These are phyloP conservation scores for Trypanosomatidae sp. DNA, from an alignment of 208 protist genomes.

Conservation along the genomic window DNA sequence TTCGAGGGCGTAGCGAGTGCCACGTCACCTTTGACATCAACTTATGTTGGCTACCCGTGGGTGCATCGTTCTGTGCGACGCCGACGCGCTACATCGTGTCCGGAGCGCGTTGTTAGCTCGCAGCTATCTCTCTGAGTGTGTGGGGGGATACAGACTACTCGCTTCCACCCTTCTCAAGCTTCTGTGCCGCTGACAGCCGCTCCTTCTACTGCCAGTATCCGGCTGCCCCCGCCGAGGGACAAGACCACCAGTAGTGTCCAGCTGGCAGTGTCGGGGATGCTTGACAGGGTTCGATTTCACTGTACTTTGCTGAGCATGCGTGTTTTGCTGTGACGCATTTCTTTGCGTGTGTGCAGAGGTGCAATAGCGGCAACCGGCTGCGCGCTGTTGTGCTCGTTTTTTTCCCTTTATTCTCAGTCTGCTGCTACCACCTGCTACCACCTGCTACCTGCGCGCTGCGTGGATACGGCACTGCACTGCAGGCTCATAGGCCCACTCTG, in stretches of 20 bases:
- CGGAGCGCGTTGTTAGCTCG: conserved; percentile 9
- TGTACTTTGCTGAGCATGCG: not conserved
- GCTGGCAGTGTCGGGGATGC: not conserved
- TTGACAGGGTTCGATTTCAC: not conserved
- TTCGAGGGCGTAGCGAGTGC: not conserved
- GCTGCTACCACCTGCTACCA: not conserved
- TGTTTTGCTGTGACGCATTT: not conserved
- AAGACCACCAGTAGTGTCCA: not conserved
- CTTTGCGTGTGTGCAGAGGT: not conserved
- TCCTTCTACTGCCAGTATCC: conserved; percentile 7
- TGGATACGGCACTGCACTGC: not conserved
- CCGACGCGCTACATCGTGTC: conserved; percentile 12
- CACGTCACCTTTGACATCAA: conserved; percentile 2
- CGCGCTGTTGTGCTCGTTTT: not conserved
- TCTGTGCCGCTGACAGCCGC: conserved; percentile 19
- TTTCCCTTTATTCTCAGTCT: not conserved
- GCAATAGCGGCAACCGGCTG: not conserved
- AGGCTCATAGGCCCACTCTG: not conserved
- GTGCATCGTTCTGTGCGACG: not conserved
- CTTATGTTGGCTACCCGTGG: conserved; percentile 7
- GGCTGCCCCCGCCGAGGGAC: not conserved
- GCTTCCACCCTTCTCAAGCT: conserved; percentile 19
- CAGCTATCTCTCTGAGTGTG: not conserved
- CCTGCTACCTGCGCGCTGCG: not conserved
- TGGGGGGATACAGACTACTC: not conserved